Evolutionary conservation across 768 basidiomycete genomes (phyloP), one percentile per base, ranked within the genome.

Genomic region (Hygrocybe coccinea): DNA sequence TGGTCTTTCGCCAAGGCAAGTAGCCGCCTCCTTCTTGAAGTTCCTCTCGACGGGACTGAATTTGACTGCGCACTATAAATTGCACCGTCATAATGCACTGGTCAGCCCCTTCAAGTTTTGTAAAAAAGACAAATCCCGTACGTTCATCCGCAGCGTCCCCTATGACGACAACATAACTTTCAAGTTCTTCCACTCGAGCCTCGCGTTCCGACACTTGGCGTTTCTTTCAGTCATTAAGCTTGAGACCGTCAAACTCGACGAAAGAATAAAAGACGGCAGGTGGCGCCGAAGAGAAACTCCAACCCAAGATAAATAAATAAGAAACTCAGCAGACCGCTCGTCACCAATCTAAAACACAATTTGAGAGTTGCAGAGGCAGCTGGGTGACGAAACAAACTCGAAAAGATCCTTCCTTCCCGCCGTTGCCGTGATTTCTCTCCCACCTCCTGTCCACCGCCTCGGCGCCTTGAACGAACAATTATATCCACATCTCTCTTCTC

Each of bases 141-240:
- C 86, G 71, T 59, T 74, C 68, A 53, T 77, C 67, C 38, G 74
- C 75, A 58, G 69, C 66, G 51, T 76, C 73, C 33, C 78, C 68
- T 22, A 84, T 74, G 5, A 63, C 65, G 14, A 65, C 67, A 41
- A 71, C 72, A 62, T 78, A 71, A 43, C 73, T 71, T 57, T 72
- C 69, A n/a, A 85, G 69, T 62, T 77, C 76, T 45, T 75, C 71
- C 24, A 89, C 68, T 59, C 74, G 76, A 56, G 77, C 76, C 62
- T 85, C 74, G 36, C 84, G 80, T 67, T 91, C 83, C 41, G 81
- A 83, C 48, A 83, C 72, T 67, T 91, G 84, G 39, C 87, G 84
- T 60, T 74, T 78, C 89, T 90, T 69, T 63, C 56, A 60, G 67
- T 59, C 46, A 64, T 56, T 65, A 59, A 66, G 64, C 52, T 62